phyloP scores from a whole-genome alignment of 768 basidiomycete species.

The Phylloporus sp. region DNA sequence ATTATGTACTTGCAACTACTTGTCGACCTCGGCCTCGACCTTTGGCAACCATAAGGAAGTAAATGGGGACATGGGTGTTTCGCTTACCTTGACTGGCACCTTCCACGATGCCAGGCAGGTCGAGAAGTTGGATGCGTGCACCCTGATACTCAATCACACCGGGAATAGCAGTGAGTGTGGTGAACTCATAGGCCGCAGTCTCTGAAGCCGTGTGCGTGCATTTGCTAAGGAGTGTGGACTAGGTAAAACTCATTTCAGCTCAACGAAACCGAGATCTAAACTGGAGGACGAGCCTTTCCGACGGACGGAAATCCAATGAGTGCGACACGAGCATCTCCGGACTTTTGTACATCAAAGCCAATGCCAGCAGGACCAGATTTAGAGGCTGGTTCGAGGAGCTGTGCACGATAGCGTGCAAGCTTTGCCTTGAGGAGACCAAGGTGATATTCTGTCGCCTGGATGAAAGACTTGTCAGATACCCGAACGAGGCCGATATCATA shows the following conservation, averaged over 20 bases:
- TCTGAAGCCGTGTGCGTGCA: slow-evolving; percentile 87
- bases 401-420: slow-evolving; percentile 88
- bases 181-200: slow-evolving; percentile 93
- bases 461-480: slow-evolving; percentile 11
- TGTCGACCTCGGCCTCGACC: slow-evolving; percentile 92
- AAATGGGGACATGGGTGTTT: not conserved
- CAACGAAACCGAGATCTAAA: not conserved
- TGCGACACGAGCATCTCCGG: slow-evolving; percentile 86
- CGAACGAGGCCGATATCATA: not conserved
- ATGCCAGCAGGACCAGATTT: slow-evolving; percentile 78
- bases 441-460: slow-evolving; percentile 89
- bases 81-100: slow-evolving; percentile 71
- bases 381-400: slow-evolving; percentile 85
- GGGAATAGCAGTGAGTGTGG: slow-evolving; percentile 92
- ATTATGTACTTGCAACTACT: slow-evolving; percentile 76
- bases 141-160: slow-evolving; percentile 97
- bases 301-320: slow-evolving; percentile 96
- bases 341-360: slow-evolving; percentile 86
- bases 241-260: slow-evolving; percentile 6
- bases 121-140: slow-evolving; percentile 86
- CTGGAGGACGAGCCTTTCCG: slow-evolving; percentile 54
- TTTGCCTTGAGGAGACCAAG: slow-evolving; percentile 92
- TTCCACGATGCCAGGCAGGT: slow-evolving; percentile 94
- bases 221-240: slow-evolving; percentile 91
- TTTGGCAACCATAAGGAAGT: slow-evolving; percentile 11